Conservation (phyloP, 768 basidiomycete genomes). For the Psilocybe azurescens region DNA sequence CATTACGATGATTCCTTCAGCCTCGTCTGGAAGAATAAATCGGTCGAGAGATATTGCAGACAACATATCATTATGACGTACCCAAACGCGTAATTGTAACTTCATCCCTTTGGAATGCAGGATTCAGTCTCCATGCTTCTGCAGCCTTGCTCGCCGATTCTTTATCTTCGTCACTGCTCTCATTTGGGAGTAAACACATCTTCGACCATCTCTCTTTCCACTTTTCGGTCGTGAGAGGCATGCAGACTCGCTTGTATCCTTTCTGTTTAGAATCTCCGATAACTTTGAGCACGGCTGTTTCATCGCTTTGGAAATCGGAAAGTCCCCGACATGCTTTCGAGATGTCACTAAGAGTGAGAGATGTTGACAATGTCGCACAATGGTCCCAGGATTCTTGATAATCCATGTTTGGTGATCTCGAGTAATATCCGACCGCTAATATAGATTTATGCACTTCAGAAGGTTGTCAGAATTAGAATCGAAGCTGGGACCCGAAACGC, state of each 20-base stretch:
- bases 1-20: slow-evolving; percentile 73
- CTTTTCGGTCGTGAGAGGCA: slow-evolving; percentile 87
- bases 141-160: slow-evolving; percentile 63
- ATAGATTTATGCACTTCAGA: too few species aligned
- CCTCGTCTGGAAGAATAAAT: slow-evolving; percentile 59
- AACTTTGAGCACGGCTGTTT: slow-evolving; percentile 57
- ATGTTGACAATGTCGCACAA: slow-evolving; percentile 40
- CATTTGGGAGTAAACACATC: slow-evolving; percentile 78
- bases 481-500: neutral
- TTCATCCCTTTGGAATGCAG: slow-evolving; percentile 81
- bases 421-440: too few species aligned
- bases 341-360: slow-evolving; percentile 48
- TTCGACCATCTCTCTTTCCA: slow-evolving; percentile 90
- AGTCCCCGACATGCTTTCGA: slow-evolving; percentile 32
- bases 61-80: slow-evolving; percentile 40
- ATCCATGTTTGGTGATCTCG: slow-evolving; percentile 6
- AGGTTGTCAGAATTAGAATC: neutral
- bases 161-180: slow-evolving; percentile 40
- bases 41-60: slow-evolving; percentile 6
- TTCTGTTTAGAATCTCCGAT: slow-evolving; percentile 57
- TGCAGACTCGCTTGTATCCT: slow-evolving; percentile 77
- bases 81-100: slow-evolving; percentile 90
- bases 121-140: slow-evolving; percentile 87
- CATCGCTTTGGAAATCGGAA: slow-evolving; percentile 24
- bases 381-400: slow-evolving; percentile 38